These are phyloP conservation scores for Corinectria fuckeliana DNA, from an alignment of 2,329 filamentous ascomycete genomes.

Conservation along the genomic window DNA sequence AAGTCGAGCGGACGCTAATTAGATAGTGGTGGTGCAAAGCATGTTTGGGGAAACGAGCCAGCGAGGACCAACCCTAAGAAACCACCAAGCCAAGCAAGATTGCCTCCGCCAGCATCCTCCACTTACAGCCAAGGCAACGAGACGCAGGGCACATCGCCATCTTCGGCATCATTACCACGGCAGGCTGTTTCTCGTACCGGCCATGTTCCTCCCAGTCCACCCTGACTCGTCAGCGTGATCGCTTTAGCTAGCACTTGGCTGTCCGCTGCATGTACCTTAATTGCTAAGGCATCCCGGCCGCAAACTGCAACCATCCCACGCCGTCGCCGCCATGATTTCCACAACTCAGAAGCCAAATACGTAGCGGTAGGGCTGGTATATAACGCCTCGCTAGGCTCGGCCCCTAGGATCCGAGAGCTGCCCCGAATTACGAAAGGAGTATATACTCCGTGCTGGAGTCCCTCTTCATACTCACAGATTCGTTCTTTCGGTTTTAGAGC, in stretches of 20 bases:
- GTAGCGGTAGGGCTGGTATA: background rate
- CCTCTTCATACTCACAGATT: conserved; percentile 8
- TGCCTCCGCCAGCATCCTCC: too few species aligned
- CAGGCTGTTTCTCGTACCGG: background rate
- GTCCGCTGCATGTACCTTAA: background rate
- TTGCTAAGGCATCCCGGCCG: background rate
- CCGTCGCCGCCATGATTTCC: background rate
- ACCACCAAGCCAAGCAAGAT: background rate
- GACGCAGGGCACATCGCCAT: background rate
- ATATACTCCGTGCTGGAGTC: conserved; percentile 17
- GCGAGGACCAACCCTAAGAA: background rate
- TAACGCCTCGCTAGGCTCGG: conserved; percentile 1
- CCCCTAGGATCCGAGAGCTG: background rate
- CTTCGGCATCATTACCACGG: background rate
- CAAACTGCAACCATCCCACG: background rate
- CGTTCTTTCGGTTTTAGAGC: conserved; percentile 3
- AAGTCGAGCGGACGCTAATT: conserved; percentile 17
- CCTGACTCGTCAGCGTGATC: background rate
- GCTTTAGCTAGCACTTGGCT: background rate
- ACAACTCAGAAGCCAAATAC: background rate
- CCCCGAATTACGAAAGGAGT: conserved; percentile 20
- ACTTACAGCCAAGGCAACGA: too few species aligned
- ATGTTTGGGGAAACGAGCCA: conserved; percentile 17
- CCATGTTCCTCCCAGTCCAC: background rate
- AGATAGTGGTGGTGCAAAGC: conserved; percentile 17